Percentiles rank a stretch among this genome's conserved stretches.
phyloP scores from a whole-genome alignment of 306 rosid species.

The Vicia faba region DNA sequence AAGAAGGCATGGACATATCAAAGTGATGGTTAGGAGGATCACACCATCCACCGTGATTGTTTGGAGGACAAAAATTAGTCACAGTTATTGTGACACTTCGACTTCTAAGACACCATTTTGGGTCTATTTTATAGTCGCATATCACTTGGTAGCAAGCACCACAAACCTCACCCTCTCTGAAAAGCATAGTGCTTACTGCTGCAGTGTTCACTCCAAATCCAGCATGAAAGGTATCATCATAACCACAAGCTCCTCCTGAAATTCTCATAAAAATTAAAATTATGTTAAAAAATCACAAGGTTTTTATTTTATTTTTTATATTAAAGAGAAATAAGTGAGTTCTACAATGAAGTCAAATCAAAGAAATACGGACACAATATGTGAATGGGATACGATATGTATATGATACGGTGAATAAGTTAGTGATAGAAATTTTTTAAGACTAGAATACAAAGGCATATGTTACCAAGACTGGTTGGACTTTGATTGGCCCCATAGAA shows the following conservation, averaged over 20 bases:
- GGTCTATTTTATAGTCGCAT: slow-evolving; percentile 61
- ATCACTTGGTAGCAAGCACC: slow-evolving; percentile 82
- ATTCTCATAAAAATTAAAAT: not conserved
- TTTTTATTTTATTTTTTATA: not conserved
- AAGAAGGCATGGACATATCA: slow-evolving; percentile 84
- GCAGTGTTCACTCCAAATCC: slow-evolving; percentile 84
- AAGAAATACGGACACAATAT: too few relatives aligned
- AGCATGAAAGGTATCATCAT: slow-evolving; percentile 67
- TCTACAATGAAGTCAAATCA: not conserved
- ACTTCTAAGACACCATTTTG: slow-evolving; percentile 70
- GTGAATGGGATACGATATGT: too few relatives aligned
- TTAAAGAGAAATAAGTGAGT: not conserved
- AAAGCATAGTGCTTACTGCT: slow-evolving; percentile 67
- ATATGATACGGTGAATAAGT: too few relatives aligned
- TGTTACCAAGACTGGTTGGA: slow-evolving; percentile 63
- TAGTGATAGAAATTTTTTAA: too few relatives aligned
- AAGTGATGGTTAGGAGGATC: slow-evolving; percentile 81
- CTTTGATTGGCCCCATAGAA: slow-evolving; percentile 74
- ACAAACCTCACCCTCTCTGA: slow-evolving; percentile 70
- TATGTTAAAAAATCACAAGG: not conserved
- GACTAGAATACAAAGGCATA: too few relatives aligned
- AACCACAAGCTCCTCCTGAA: slow-evolving; percentile 91
- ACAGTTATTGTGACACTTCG: slow-evolving; percentile 56
- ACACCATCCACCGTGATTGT: slow-evolving; percentile 88
- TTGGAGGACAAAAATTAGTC: slow-evolving; percentile 85